These are phyloP conservation scores for Neoscytalidium dimidiatum DNA, from an alignment of 2,329 filamentous ascomycete species.

Conservation along the genomic window DNA sequence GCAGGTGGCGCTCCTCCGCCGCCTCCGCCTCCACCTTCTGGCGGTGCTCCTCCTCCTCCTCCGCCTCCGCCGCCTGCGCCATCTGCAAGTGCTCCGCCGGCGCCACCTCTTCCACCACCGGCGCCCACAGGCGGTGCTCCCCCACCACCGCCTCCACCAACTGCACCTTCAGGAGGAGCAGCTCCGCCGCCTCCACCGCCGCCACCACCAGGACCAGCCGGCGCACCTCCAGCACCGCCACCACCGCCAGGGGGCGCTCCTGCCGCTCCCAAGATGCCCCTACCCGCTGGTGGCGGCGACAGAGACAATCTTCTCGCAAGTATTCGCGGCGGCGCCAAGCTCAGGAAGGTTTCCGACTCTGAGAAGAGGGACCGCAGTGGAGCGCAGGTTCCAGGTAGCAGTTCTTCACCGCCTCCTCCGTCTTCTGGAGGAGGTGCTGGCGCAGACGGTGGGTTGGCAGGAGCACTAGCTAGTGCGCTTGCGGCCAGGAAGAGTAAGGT, in stretches of 20 bases:
- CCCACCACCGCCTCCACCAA: constrained; percentile 42
- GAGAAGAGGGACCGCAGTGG: constrained; percentile 73
- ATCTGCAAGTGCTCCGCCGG: constrained; percentile 32
- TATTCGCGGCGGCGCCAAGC: constrained; percentile 65
- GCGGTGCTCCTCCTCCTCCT: constrained; percentile 23
- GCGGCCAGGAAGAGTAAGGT: constrained; percentile 91
- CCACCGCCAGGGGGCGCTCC: constrained; percentile 33
- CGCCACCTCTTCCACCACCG: constrained; percentile 40
- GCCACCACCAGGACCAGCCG: constrained; percentile 24
- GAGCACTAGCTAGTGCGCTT: constrained; percentile 74
- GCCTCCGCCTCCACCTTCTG: constrained; percentile 28
- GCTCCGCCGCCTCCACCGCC: constrained; percentile 51
- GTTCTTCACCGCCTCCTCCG: constrained; percentile 44
- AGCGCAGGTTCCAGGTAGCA: constrained; percentile 59
- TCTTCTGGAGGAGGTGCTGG: constrained; percentile 46
- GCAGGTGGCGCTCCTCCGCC: constrained; percentile 27
- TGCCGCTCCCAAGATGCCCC: constrained; percentile 33
- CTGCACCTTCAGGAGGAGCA: constrained; percentile 36
- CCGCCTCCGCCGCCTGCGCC: constrained; percentile 39
- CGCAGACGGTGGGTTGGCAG: constrained; percentile 43
- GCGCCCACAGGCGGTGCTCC: constrained; percentile 29
- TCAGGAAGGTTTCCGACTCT: constrained; percentile 73
- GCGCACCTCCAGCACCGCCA: constrained; percentile 38
- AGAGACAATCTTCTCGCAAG: constrained; percentile 67
- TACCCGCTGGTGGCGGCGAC: constrained; percentile 45